Conservation (phyloP, 495 filamentous ascomycete species). For the Aspergillus ellipticus region DNA sequence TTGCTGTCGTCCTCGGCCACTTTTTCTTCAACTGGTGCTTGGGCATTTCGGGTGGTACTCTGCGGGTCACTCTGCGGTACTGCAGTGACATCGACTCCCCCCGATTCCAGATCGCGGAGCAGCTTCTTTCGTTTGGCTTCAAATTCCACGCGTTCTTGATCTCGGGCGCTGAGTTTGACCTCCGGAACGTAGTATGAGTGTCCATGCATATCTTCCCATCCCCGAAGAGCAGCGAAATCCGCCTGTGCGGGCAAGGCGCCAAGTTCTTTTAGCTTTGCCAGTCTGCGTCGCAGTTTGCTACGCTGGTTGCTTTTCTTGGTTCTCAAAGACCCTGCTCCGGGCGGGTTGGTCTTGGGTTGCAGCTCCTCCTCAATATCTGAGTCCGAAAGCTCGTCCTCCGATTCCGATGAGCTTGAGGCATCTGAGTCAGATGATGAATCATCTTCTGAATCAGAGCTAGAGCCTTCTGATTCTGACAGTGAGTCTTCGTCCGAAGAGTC, state of each 20-base stretch:
- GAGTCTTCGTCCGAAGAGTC: slow-evolving; percentile 24
- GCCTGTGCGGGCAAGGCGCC: slow-evolving; percentile 47
- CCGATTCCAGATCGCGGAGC: slow-evolving; percentile 47
- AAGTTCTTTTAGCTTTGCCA: slow-evolving; percentile 47
- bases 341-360: slow-evolving; percentile 21
- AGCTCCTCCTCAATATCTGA: slow-evolving; percentile 27
- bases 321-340: slow-evolving; percentile 40
- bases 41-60: slow-evolving; percentile 1
- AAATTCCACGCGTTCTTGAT: slow-evolving; percentile 36
- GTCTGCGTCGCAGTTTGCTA: slow-evolving; percentile 42
- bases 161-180: slow-evolving; percentile 16
- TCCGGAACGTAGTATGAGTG: slow-evolving; percentile 25
- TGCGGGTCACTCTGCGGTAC: slow-evolving; percentile 31
- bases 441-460: slow-evolving; percentile 16
- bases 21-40: slow-evolving; percentile 9
- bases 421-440: slow-evolving; percentile 13
- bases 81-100: slow-evolving; percentile 47
- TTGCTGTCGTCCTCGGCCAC: slow-evolving; percentile 12
- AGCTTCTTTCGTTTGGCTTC: slow-evolving; percentile 46
- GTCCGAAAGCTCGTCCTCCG: slow-evolving; percentile 17
- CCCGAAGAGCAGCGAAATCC: slow-evolving; percentile 42
- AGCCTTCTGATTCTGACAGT: slow-evolving; percentile 22
- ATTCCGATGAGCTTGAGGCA: slow-evolving; percentile 25
- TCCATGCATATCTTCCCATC: slow-evolving; percentile 31
- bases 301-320: slow-evolving; percentile 57